Conservation (phyloP, 139 green algal genomes). For the Tetradesmus obliquus region DNA sequence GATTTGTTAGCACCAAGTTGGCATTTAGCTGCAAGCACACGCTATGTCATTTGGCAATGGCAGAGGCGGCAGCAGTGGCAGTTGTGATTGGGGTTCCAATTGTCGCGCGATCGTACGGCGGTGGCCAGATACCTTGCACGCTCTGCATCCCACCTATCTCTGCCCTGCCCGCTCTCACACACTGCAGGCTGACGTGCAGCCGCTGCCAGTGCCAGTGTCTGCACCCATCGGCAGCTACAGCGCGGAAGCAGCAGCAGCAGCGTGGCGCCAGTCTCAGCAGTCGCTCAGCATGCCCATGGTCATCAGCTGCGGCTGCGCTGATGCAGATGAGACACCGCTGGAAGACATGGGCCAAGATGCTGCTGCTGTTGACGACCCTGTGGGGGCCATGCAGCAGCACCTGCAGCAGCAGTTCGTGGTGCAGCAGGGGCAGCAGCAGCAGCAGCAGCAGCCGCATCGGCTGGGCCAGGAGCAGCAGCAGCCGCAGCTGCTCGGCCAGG, state of each 20-base stretch:
- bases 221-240: slow-evolving; percentile 12
- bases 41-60: not conserved
- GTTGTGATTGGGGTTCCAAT: no score
- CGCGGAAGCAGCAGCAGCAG: slow-evolving; percentile 22
- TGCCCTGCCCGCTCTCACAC: no score
- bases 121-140: no score
- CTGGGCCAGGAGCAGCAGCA: not conserved
- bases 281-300: slow-evolving; percentile 23
- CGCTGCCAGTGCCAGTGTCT: not conserved
- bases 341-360: not conserved
- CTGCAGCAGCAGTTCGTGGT: not conserved
- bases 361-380: not conserved
- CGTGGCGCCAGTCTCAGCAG: not conserved
- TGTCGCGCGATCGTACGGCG: no score
- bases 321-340: not conserved
- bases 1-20: not conserved
- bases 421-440: not conserved
- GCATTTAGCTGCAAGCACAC: not conserved
- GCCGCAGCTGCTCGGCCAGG: no score
- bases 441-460: not conserved
- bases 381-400: not conserved
- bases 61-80: not conserved
- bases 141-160: no score
- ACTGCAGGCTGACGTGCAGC: not conserved
- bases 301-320: slow-evolving; percentile 18